phyloP scores from a whole-genome alignment of 2,329 filamentous ascomycete genomes.

The Diaporthe helianthi region DNA sequence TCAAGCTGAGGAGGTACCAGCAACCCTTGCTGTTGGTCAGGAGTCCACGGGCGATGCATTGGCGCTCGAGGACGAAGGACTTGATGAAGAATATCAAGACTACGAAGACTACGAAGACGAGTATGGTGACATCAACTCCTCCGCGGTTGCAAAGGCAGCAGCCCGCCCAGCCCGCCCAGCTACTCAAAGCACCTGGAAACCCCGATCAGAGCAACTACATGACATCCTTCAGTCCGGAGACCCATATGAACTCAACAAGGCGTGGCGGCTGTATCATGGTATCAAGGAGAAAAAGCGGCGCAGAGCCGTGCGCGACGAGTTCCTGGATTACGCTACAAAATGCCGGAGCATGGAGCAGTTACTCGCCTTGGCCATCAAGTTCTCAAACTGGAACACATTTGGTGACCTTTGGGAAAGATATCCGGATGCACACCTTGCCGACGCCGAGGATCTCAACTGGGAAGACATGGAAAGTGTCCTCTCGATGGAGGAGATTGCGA shows the following conservation, averaged over 20 bases:
- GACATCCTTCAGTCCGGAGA: not conserved
- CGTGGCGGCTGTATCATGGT: constrained; percentile 29
- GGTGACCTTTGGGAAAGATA: constrained; percentile 28
- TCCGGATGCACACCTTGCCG: constrained; percentile 21
- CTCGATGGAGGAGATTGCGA: constrained; percentile 11
- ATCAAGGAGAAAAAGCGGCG: not conserved
- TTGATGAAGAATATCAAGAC: constrained; percentile 9
- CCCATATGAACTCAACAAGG: not conserved
- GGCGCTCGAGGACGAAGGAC: not conserved
- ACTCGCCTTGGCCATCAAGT: constrained; percentile 27
- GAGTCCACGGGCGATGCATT: not conserved
- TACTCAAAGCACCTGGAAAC: not conserved
- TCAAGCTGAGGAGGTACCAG: not conserved
- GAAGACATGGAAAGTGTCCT: constrained; percentile 14
- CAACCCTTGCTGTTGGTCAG: not conserved
- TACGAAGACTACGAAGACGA: constrained; percentile 3
- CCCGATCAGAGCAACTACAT: not conserved
- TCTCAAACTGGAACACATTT: constrained; percentile 14
- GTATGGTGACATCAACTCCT: not conserved
- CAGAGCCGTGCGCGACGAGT: constrained; percentile 7
- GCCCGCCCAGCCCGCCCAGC: not conserved
- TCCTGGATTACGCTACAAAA: constrained; percentile 28
- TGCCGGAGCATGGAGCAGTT: constrained; percentile 21
- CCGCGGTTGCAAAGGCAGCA: not conserved
- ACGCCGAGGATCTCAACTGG: constrained; percentile 23